Percentiles rank a stretch among this genome's conserved stretches.
Conservation (phyloP, 768 basidiomycete species). For the Tephrocybe sp. region DNA sequence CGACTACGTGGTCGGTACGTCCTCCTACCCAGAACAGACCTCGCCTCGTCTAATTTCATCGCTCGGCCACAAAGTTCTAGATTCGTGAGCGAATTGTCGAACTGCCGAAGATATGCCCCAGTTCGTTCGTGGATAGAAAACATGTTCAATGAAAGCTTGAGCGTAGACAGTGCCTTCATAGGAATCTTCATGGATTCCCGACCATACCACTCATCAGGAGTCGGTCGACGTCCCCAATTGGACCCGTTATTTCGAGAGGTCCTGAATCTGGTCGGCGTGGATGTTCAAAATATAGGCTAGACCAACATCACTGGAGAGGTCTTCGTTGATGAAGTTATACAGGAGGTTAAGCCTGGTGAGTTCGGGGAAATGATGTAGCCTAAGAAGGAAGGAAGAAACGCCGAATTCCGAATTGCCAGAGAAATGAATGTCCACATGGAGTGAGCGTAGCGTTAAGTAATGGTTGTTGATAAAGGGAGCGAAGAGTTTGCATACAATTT, state of each 20-base stretch:
- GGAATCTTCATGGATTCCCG: neutral
- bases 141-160: neutral
- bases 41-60: too few relatives aligned
- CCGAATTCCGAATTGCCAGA: neutral
- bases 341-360: neutral
- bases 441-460: neutral
- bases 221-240: neutral
- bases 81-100: neutral
- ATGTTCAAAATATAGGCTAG: too few relatives aligned
- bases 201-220: neutral
- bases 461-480: slow-evolving; percentile 1
- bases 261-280: neutral
- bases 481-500: neutral
- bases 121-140: neutral
- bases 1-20: too few relatives aligned
- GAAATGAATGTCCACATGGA: neutral
- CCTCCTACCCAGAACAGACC: too few relatives aligned
- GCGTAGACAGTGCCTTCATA: neutral
- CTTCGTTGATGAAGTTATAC: neutral
- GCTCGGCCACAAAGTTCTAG: neutral
- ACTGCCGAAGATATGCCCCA: neutral
- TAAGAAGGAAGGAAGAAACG: neutral
- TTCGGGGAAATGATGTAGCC: neutral
- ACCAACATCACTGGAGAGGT: neutral
- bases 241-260: neutral